Conservation (phyloP, 192 early-diverging fungal species). For the Coemansia sp. region DNA sequence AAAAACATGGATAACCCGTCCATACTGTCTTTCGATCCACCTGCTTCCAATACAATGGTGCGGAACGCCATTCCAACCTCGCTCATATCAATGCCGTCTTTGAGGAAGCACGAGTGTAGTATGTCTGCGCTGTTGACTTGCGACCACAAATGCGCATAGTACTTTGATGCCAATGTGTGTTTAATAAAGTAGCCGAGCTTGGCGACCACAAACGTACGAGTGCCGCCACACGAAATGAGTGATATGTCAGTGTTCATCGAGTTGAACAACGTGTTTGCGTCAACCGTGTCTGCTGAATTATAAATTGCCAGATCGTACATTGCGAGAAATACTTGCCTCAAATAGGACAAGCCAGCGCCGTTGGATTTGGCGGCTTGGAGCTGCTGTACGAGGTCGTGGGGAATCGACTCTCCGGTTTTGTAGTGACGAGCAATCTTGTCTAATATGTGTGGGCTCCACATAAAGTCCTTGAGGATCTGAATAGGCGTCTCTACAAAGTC, state of each 20-base stretch:
- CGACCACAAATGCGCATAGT: slow-evolving; percentile 74
- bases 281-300: slow-evolving; percentile 36
- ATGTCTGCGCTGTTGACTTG: slow-evolving; percentile 78
- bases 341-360: slow-evolving; percentile 58
- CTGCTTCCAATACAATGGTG: background rate
- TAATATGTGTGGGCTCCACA: slow-evolving; percentile 59
- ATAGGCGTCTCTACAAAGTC: slow-evolving; percentile 80
- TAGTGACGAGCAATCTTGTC: slow-evolving; percentile 61
- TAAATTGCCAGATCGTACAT: slow-evolving; percentile 70
- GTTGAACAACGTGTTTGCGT: slow-evolving; percentile 35
- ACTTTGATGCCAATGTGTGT: slow-evolving; percentile 61
- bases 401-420: slow-evolving; percentile 61
- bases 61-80: background rate
- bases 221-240: slow-evolving; percentile 20
- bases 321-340: slow-evolving; percentile 69
- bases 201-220: slow-evolving; percentile 36
- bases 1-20: background rate
- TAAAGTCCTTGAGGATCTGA: slow-evolving; percentile 83
- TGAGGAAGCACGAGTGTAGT: slow-evolving; percentile 22
- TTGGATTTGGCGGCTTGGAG: slow-evolving; percentile 64
- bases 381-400: slow-evolving; percentile 60
- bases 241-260: slow-evolving; percentile 25
- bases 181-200: slow-evolving; percentile 63
- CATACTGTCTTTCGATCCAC: background rate
- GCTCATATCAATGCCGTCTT: background rate